Percentiles rank a stretch among this genome's conserved stretches.
phyloP scores from a whole-genome alignment of 2,329 filamentous ascomycete species.

The Beauveria medogensis region DNA sequence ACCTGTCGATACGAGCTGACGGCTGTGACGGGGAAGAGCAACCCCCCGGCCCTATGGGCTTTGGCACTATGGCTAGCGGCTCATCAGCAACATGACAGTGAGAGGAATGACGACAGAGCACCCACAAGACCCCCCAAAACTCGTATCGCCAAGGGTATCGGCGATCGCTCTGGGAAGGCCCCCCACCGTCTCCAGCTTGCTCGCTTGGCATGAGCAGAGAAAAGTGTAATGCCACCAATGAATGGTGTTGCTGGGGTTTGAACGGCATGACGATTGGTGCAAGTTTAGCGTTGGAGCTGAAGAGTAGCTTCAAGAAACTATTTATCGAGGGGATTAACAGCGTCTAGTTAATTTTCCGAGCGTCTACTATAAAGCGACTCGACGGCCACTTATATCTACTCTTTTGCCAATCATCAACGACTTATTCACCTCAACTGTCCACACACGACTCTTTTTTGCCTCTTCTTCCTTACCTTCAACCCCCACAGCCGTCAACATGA shows the following conservation, averaged over 20 bases:
- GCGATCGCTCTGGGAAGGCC: background rate
- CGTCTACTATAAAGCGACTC: background rate
- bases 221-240: conserved; percentile 3
- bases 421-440: background rate
- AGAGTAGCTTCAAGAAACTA: background rate
- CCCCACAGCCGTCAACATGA: background rate
- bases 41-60: background rate
- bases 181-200: background rate
- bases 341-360: no score
- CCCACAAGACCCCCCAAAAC: background rate
- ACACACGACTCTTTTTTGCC: background rate
- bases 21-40: background rate
- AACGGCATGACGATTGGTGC: background rate
- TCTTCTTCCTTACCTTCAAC: background rate
- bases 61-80: background rate
- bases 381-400: background rate
- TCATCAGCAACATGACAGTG: background rate
- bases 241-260: background rate
- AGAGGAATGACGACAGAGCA: background rate
- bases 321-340: background rate
- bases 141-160: conserved; percentile 4
- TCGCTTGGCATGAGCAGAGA: background rate
- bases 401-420: background rate
- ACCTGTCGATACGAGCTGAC: conserved; percentile 2
- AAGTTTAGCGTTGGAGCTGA: background rate